Conservation (phyloP, 768 basidiomycete genomes). For the Exsudoporus frostii region DNA sequence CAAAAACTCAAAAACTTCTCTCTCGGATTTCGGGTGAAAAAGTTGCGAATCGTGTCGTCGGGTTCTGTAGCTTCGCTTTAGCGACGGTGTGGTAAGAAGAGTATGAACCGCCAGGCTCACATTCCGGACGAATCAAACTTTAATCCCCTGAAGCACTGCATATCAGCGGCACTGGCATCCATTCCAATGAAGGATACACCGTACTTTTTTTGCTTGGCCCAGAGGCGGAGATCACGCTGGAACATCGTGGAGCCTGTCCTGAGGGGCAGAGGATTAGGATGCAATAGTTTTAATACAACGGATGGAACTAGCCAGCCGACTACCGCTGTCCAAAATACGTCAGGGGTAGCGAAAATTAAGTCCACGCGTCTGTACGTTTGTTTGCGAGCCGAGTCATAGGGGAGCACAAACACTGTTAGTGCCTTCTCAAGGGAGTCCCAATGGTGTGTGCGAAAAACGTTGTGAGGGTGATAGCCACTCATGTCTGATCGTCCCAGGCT, state of each 20-base stretch:
- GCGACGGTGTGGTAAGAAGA: not conserved
- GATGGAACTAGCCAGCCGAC: conserved; percentile 69
- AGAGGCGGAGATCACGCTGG: conserved; percentile 75
- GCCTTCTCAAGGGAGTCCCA: conserved; percentile 85
- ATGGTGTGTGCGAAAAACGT: conserved; percentile 53
- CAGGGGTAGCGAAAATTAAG: conserved; percentile 73
- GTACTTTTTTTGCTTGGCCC: conserved; percentile 62
- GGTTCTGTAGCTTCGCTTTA: conserved; percentile 29
- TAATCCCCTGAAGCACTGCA: conserved; percentile 49
- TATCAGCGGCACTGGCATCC: not conserved
- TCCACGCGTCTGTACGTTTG: conserved; percentile 71
- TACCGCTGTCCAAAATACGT: conserved; percentile 84
- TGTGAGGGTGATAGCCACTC: conserved; percentile 55
- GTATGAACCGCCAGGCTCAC: conserved; percentile 41
- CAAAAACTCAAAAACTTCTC: conserved; percentile 69
- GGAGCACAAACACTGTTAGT: conserved; percentile 74
- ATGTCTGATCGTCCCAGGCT: conserved; percentile 40
- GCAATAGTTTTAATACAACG: not conserved
- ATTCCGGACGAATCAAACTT: conserved; percentile 84
- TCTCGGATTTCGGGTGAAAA: conserved; percentile 60
- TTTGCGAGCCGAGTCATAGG: conserved; percentile 33
- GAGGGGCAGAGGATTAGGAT: not conserved
- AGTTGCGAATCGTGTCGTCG: conserved; percentile 60
- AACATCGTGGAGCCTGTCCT: conserved; percentile 93
- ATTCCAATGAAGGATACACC: conserved; percentile 3